Conservation (phyloP, 2,329 filamentous ascomycete species). For the Fusarium sp. region DNA sequence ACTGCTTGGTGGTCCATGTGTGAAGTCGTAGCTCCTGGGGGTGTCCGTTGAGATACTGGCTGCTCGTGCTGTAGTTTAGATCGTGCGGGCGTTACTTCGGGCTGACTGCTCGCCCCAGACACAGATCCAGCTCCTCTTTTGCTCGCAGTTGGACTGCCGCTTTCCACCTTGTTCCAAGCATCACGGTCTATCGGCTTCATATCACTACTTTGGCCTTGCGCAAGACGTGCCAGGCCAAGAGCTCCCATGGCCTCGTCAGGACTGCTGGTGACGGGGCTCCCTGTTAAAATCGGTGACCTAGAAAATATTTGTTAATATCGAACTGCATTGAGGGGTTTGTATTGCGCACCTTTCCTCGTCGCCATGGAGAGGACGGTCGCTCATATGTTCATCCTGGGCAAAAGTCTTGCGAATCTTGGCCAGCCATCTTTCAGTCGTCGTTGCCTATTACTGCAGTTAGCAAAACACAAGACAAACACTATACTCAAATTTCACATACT, state of each 20-base stretch:
- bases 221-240: conserved; percentile 36
- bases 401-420: conserved; percentile 48
- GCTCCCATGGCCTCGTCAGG: conserved; percentile 34
- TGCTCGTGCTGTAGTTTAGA: conserved; percentile 50
- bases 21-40: conserved; percentile 28
- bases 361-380: conserved; percentile 29
- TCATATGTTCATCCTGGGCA: conserved; percentile 40
- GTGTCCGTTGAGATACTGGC: conserved; percentile 42
- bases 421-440: conserved; percentile 51
- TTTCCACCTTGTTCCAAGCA: conserved; percentile 20
- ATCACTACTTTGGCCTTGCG: conserved; percentile 30
- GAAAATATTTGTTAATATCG: neutral
- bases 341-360: conserved; percentile 27
- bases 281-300: conserved; percentile 29
- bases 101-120: conserved; percentile 20
- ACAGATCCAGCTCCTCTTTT: conserved; percentile 22
- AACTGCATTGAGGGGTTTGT: neutral
- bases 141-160: conserved; percentile 19
- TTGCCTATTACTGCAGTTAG: conserved; percentile 40
- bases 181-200: conserved; percentile 26
- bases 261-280: conserved; percentile 32
- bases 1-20: conserved; percentile 48
- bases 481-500: conserved; percentile 46
- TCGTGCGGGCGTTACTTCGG: conserved; percentile 37
- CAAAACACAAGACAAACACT: neutral